Evolutionary conservation across 73 alveolate species (phyloP).

Genomic region (Paramecium pentaurelia): DNA sequence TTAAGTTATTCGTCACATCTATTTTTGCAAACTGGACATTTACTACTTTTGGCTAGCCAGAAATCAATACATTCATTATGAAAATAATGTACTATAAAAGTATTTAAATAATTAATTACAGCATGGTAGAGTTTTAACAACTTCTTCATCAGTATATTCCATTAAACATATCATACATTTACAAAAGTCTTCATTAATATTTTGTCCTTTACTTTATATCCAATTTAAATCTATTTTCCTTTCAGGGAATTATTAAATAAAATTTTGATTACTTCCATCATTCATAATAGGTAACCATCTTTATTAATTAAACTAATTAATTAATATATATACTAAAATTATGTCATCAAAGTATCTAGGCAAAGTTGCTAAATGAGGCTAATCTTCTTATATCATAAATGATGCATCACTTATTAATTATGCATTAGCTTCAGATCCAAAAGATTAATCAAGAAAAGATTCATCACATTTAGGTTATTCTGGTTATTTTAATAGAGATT

Average conservation of each 20-base stretch:
- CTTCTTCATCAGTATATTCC: constrained; percentile 27
- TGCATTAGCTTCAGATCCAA: background rate
- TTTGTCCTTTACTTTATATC: background rate
- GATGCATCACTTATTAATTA: background rate
- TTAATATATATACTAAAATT: background rate
- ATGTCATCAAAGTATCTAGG: constrained; percentile 38
- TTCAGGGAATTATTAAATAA: constrained; percentile 9
- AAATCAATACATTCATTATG: constrained; percentile 34
- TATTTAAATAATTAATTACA: background rate
- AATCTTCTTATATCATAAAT: constrained; percentile 4
- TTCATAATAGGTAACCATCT: constrained; percentile 8
- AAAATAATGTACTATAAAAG: background rate
- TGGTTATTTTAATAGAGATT: background rate
- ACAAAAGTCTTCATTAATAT: constrained; percentile 23
- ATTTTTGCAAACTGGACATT: constrained; percentile 26
- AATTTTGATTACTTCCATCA: background rate
- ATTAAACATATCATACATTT: constrained; percentile 43
- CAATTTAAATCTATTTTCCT: constrained; percentile 34
- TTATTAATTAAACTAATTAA: background rate
- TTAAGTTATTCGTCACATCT: background rate
- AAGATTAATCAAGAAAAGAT: background rate
- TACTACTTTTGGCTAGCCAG: background rate
- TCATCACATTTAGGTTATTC: constrained; percentile 1
- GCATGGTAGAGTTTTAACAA: constrained; percentile 37
- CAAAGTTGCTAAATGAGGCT: constrained; percentile 5